phyloP scores from a whole-genome alignment of 805 yeast species.

The Starmerella apicola region DNA sequence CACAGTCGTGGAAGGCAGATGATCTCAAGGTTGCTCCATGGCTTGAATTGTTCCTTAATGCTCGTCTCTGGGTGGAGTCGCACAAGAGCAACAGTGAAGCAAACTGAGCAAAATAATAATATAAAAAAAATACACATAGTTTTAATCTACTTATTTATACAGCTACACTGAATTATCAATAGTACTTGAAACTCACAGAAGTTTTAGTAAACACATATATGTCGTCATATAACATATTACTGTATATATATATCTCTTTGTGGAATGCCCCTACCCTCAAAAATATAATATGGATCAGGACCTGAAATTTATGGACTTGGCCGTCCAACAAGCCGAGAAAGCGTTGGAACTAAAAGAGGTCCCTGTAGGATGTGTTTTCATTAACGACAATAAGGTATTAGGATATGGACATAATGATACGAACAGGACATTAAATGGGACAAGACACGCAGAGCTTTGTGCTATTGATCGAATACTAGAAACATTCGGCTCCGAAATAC shows the following conservation, averaged over 20 bases:
- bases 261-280: no score
- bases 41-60: constrained; percentile 84
- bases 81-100: background rate
- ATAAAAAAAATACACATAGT: background rate
- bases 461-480: constrained; percentile 49
- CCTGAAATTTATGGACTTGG: constrained; percentile 28
- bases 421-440: constrained; percentile 71
- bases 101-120: background rate
- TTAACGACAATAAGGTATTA: constrained; percentile 40
- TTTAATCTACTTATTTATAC: background rate
- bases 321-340: constrained; percentile 38
- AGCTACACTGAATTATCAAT: background rate
- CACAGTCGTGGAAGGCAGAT: constrained; percentile 81
- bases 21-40: constrained; percentile 54
- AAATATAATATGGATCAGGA: constrained; percentile 18
- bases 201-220: no score
- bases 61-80: constrained; percentile 70
- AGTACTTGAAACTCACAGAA: background rate
- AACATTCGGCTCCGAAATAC: constrained; percentile 25
- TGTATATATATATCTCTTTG: no score
- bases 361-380: constrained; percentile 75
- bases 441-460: constrained; percentile 83
- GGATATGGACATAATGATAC: constrained; percentile 80
- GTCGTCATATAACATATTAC: no score
- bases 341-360: constrained; percentile 63